Evolutionary conservation across 768 basidiomycete genomes (phyloP).

Genomic region (Kwoniella sp.): DNA sequence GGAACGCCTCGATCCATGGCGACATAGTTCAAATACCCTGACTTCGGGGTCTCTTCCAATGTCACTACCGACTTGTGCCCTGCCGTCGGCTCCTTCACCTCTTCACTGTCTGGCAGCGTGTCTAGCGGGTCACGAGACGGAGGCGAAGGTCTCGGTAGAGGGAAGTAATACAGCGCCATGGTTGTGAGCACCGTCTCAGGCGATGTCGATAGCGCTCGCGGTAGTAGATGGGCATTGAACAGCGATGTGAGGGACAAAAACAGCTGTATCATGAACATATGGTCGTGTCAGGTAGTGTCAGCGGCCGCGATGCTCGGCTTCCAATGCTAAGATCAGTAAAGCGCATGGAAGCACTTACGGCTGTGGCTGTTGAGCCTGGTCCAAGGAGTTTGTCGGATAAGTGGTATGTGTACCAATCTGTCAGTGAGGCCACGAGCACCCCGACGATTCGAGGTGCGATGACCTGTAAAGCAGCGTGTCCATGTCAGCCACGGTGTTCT

Average conservation of each 20-base stretch:
- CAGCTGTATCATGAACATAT: conserved; percentile 60
- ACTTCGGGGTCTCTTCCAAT: neutral
- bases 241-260: conserved; percentile 81
- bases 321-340: neutral
- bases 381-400: conserved; percentile 67
- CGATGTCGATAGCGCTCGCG: conserved; percentile 89
- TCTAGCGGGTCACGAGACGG: neutral
- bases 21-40: conserved; percentile 29
- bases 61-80: neutral
- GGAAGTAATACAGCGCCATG: conserved; percentile 75
- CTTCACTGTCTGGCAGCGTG: neutral
- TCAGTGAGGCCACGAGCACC: conserved; percentile 73
- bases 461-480: conserved; percentile 63
- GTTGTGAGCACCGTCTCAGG: conserved; percentile 84
- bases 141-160: conserved; percentile 35
- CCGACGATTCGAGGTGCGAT: conserved; percentile 74
- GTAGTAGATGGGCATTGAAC: conserved; percentile 80
- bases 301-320: no score
- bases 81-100: neutral
- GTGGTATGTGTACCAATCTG: conserved; percentile 73
- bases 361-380: conserved; percentile 63
- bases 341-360: conserved; percentile 65
- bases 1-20: conserved; percentile 35
- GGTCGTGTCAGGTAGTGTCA: no score
- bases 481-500: neutral